Evolutionary conservation across 2,329 filamentous ascomycete species (phyloP).

Genomic region (Orbilia brochopaga): DNA sequence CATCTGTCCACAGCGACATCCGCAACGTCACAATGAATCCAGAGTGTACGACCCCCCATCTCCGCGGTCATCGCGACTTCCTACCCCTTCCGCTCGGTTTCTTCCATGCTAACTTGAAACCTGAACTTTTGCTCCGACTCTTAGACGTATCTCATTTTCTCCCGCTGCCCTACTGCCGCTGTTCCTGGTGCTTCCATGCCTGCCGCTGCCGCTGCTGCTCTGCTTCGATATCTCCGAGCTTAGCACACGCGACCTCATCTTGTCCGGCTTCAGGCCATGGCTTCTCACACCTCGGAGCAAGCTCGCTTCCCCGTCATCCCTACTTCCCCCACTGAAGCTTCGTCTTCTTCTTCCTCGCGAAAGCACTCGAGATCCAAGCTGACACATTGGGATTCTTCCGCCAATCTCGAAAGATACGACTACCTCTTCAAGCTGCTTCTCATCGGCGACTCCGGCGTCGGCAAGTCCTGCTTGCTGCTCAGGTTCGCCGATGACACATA

Average conservation of each 20-base stretch:
- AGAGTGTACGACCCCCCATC: conserved; percentile 43
- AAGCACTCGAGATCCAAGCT: conserved; percentile 17
- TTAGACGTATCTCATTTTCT: conserved; percentile 44
- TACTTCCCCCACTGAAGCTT: conserved; percentile 23
- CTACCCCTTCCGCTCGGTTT: background rate
- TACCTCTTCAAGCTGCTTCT: conserved; percentile 99
- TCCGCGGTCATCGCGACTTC: background rate
- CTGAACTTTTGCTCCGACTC: conserved; percentile 7
- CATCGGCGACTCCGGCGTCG: conserved; percentile 99
- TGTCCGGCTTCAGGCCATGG: conserved; percentile 18
- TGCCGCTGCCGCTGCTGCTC: conserved; percentile 12
- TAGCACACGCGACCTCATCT: conserved; percentile 27
- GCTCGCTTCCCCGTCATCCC: conserved; percentile 39
- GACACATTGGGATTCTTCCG: conserved; percentile 20
- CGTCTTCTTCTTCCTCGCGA: conserved; percentile 7
- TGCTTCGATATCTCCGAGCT: conserved; percentile 18
- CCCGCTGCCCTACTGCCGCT: conserved; percentile 13
- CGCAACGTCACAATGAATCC: conserved; percentile 48
- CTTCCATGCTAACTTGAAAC: conserved; percentile 24
- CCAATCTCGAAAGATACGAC: conserved; percentile 78
- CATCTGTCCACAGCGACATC: conserved; percentile 16
- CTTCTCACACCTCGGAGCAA: conserved; percentile 40
- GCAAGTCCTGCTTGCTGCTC: conserved; percentile 98
- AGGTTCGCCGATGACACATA: conserved; percentile 99
- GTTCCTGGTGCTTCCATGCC: conserved; percentile 6